Conservation (phyloP, 1,139 yeast species). For the Pichia sp. region DNA sequence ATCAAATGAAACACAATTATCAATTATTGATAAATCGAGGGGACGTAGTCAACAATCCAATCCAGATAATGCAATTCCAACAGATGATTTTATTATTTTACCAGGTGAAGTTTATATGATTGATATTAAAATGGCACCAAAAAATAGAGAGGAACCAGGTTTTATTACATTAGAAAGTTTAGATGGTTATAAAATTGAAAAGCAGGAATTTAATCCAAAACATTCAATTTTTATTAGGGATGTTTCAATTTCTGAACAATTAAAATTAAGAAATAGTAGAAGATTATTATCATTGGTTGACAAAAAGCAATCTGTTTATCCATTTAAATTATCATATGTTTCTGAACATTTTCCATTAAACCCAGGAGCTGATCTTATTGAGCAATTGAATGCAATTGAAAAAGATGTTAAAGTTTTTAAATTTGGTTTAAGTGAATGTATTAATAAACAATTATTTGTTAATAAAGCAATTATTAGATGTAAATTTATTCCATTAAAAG, state of each 20-base stretch:
- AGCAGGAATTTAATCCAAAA: slow-evolving; percentile 46
- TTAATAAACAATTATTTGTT: slow-evolving; percentile 73
- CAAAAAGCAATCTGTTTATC: slow-evolving; percentile 73
- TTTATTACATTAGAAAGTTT: slow-evolving; percentile 59
- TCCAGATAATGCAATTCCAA: slow-evolving; percentile 49
- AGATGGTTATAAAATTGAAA: slow-evolving; percentile 54
- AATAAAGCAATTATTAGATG: slow-evolving; percentile 68
- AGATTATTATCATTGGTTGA: slow-evolving; percentile 65
- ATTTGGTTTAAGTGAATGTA: slow-evolving; percentile 75
- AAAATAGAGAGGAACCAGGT: slow-evolving; percentile 47
- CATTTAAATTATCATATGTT: slow-evolving; percentile 74
- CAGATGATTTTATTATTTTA: slow-evolving; percentile 65
- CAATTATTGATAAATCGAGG: slow-evolving; percentile 30
- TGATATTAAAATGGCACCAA: slow-evolving; percentile 76
- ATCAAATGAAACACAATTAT: slow-evolving; percentile 34
- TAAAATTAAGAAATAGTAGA: slow-evolving; percentile 72
- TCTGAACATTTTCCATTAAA: slow-evolving; percentile 54
- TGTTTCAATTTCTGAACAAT: slow-evolving; percentile 65
- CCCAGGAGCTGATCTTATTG: slow-evolving; percentile 26
- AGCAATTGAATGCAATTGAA: slow-evolving; percentile 39
- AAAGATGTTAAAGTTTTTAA: slow-evolving; percentile 53
- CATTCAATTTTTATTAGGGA: slow-evolving; percentile 82
- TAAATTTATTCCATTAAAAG: slow-evolving; percentile 62
- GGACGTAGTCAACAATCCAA: slow-evolving; percentile 29
- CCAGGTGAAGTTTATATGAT: slow-evolving; percentile 85